Conservation (phyloP, 2,329 filamentous ascomycete species). For the Chalaropsis ovoidea region DNA sequence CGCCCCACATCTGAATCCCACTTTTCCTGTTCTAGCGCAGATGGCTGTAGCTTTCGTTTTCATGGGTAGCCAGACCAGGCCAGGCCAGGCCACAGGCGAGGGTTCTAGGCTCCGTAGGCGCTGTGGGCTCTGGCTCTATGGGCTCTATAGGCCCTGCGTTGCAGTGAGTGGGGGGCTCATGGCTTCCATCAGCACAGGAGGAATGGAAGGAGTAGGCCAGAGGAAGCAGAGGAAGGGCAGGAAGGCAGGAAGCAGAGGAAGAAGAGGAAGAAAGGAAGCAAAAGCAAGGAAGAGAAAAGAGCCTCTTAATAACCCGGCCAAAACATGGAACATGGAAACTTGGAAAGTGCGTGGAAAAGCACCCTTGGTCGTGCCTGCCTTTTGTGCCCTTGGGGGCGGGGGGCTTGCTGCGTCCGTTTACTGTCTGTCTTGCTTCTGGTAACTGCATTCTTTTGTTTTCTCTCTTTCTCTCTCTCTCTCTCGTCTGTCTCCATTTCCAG, state of each 20-base stretch:
- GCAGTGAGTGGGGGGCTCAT: not conserved
- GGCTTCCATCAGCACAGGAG: not conserved
- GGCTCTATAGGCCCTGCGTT: slow-evolving; percentile 7
- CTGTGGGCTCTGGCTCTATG: slow-evolving; percentile 3
- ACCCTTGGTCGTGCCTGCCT: too few species aligned
- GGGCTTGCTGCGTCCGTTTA: not conserved
- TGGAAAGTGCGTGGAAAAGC: not conserved
- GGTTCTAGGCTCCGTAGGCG: not conserved
- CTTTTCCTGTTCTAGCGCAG: slow-evolving; percentile 2
- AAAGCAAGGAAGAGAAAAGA: slow-evolving; percentile 5
- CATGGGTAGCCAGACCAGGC: not conserved
- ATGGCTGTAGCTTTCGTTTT: not conserved
- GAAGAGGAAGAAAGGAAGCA: not conserved
- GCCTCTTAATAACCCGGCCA: slow-evolving; percentile 4
- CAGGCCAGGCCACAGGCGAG: not conserved
- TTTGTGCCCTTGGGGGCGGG: not conserved
- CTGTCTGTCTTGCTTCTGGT: slow-evolving; percentile 1
- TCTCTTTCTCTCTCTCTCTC: not conserved
- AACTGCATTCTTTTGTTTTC: slow-evolving; percentile 3
- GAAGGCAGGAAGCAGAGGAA: not conserved
- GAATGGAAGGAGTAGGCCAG: not conserved
- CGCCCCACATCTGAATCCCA: not conserved
- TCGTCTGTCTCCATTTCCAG: not conserved
- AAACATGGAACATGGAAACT: slow-evolving; percentile 9
- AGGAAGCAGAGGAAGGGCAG: not conserved